Evolutionary conservation across 164 flowering plant genomes (phyloP).

Genomic region (Amborella trichopoda): DNA sequence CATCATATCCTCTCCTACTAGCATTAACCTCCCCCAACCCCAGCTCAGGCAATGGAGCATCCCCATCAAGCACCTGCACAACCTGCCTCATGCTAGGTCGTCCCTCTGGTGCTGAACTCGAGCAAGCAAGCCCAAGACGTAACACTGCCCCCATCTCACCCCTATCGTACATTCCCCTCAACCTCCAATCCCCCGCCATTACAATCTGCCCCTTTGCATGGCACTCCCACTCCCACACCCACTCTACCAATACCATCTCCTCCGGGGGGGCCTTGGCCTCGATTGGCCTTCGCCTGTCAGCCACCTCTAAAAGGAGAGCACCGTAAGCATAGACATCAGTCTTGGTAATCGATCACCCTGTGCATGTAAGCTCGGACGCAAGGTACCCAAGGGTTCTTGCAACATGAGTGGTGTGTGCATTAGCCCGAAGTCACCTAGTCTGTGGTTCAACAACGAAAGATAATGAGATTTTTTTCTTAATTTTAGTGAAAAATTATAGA

Average conservation of each 20-base stretch:
- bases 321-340: slow-evolving; percentile 10
- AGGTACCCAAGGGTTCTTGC: slow-evolving; percentile 10
- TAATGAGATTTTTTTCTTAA: too few species aligned
- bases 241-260: slow-evolving; percentile 1
- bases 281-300: slow-evolving; percentile 5
- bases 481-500: too few species aligned
- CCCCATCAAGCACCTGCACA: not conserved
- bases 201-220: too few species aligned
- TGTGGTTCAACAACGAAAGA: too few species aligned
- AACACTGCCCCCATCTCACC: too few species aligned
- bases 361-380: slow-evolving; percentile 6
- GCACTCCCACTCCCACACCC: slow-evolving; percentile 5
- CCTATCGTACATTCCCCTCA: too few species aligned
- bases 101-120: too few species aligned
- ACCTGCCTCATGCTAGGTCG: slow-evolving; percentile 4
- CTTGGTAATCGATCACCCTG: not conserved
- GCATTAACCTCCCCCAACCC: too few species aligned
- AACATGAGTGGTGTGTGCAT: slow-evolving; percentile 3
- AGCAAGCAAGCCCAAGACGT: too few species aligned
- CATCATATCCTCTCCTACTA: too few species aligned
- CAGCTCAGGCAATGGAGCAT: not conserved
- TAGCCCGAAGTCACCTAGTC: slow-evolving; percentile 10
- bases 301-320: slow-evolving; percentile 9
- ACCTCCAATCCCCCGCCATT: too few species aligned
- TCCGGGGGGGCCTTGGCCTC: not conserved